Base-by-base conservation (phyloP, 345 rosid species). In the Rhodomyrtus tomentosa region DNA sequence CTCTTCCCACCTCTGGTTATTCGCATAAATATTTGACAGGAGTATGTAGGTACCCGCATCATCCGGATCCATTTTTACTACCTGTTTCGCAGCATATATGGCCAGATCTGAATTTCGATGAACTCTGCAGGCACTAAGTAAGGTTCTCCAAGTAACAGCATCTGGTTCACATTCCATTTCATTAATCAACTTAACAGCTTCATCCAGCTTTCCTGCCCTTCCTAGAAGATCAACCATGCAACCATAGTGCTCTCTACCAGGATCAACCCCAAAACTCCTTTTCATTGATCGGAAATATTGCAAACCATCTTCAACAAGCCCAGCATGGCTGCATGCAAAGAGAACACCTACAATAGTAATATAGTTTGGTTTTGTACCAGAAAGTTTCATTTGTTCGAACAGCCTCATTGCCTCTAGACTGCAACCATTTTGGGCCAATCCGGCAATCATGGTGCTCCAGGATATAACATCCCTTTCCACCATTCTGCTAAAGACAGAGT, bases 151-250 rank as follows among this genome's bases (percentile, higher is more conserved):
- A 13, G 94, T 91, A 5, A 89, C 94, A 32, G 92, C 95, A 84
- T 94, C 96, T 15, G 94, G 93, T 83, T 92, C 91, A 84, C 90
- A 86, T 48, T 87, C 90, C 95, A 92, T 92, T 83, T 93, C 93
- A 8, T 92, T 84, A 84, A 94, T 90, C 85, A 94, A 86, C 73
- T 81, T 87, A 83, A 89, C 86, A 25, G 96, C 95, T 85, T 94
- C 94, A 2, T 90, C 87, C 11, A 94, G 92, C 86, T 89, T 92
- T 54, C 96, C 98, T 6, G 93, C 94, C 85, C 94, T 88, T 85
- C 95, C 98, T 10, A 95, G 87, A 88, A 93, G 95, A 89, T 95
- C 98, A 90, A 95, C 86, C 91, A 92, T 92, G 83, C 98, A 95
- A 68, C 95, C 92, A 4, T 90, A 95, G 83, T 95, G 98, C 84